Evolutionary conservation across 1,284 basidiomycete genomes (phyloP), one percentile per base, ranked within the genome.

Genomic region (Ganoderma lingzhi): DNA sequence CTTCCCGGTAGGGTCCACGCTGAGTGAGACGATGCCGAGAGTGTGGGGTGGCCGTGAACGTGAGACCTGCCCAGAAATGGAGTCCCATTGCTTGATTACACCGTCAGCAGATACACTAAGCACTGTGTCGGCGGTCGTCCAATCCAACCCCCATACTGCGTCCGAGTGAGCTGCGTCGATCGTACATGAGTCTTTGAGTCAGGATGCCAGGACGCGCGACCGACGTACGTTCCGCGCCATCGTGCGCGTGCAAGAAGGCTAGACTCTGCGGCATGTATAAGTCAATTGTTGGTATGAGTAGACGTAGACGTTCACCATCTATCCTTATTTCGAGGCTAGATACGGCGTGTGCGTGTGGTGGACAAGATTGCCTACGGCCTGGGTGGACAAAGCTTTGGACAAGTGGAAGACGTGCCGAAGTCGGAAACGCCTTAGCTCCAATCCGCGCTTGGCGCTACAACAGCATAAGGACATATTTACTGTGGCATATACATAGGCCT

Each of bases 31-130:
- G 75, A 96, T 82, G 44, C 92, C 92, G 63, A 96, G 88, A 10
- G 93, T 89, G 80, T 96, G 93, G 17, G 90, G 84, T 53, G 88
- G 81, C 28, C 89, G 88, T 9, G 90, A 80, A 53, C 87, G 86
- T 61, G 91, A 84, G 2, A 88, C 86, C 76, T 92, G 88, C 45
- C 93, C 92, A 8, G 88, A 85, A 2, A 83, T 81, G 4, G 90
- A 84, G 71, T 90, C 84, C 88, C 90, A 94, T 70, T 91, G 89
- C 70, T 89, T 89, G 75, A 92, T 84, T 5, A 86, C 85, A 14
- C 94, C 93, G 75, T 95, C 93, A 1, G 92, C 92, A 12, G 92
- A 93, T 37, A 89, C 84, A 2, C 91, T 93, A 51, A 95, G 78
- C 3, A 88, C 85, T 70, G 94, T 91, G 51, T 87, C 85, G 0